phyloP scores from a whole-genome alignment of 2,329 filamentous ascomycete genomes.

The Trichoderma pleuroti region DNA sequence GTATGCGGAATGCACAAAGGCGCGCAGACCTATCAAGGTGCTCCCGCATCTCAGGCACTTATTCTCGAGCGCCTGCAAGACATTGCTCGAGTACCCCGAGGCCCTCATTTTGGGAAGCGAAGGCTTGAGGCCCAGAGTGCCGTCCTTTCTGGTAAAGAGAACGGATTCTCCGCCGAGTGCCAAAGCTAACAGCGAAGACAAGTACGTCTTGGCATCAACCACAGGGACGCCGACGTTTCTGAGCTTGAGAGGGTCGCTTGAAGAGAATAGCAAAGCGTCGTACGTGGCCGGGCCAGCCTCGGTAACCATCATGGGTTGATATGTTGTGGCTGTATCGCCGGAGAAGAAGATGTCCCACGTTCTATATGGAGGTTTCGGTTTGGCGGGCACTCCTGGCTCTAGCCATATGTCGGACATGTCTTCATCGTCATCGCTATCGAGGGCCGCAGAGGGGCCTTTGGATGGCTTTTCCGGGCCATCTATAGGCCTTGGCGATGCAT shows the following conservation, averaged over 20 bases:
- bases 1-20: slow-evolving; percentile 47
- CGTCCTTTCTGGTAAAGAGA: slow-evolving; percentile 61
- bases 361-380: slow-evolving; percentile 45
- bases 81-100: slow-evolving; percentile 53
- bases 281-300: slow-evolving; percentile 65
- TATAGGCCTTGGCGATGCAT: neutral
- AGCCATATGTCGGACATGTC: slow-evolving; percentile 44
- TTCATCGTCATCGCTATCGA: slow-evolving; percentile 14
- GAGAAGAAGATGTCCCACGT: slow-evolving; percentile 69
- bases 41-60: slow-evolving; percentile 48
- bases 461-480: neutral
- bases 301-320: slow-evolving; percentile 56
- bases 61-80: slow-evolving; percentile 45
- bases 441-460: neutral
- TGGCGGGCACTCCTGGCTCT: slow-evolving; percentile 32
- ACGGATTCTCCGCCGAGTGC: slow-evolving; percentile 69
- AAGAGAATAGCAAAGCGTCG: slow-evolving; percentile 55
- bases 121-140: slow-evolving; percentile 50
- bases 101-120: slow-evolving; percentile 47
- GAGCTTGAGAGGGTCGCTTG: slow-evolving; percentile 39
- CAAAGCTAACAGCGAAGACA: slow-evolving; percentile 59
- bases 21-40: slow-evolving; percentile 43
- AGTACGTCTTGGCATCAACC: slow-evolving; percentile 48
- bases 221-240: slow-evolving; percentile 39
- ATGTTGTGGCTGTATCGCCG: slow-evolving; percentile 29